These are phyloP conservation scores for Amanita rubescens DNA, from an alignment of 768 basidiomycete genomes.

Conservation along the genomic window DNA sequence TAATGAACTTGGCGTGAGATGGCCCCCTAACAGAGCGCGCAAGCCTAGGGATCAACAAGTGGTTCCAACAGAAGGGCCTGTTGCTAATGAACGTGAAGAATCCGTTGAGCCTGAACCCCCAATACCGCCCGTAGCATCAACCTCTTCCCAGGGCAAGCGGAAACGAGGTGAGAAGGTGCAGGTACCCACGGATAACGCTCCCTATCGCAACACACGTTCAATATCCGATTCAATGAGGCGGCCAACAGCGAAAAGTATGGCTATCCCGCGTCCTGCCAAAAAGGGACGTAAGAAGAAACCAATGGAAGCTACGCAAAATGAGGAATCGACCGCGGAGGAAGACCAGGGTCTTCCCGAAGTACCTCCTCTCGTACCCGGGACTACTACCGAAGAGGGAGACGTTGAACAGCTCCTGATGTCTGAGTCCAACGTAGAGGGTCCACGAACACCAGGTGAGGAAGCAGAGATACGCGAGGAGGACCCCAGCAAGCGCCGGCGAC, in stretches of 20 bases:
- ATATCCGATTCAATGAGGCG: constrained; percentile 26
- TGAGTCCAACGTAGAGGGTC: constrained; percentile 8
- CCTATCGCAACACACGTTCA: constrained; percentile 28
- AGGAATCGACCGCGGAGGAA: too few species aligned
- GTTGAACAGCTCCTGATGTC: constrained; percentile 21
- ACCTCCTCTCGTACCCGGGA: constrained; percentile 11
- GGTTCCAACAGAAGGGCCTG: background rate
- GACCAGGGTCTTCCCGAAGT: background rate
- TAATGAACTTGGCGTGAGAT: constrained; percentile 3
- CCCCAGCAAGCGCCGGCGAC: too few species aligned
- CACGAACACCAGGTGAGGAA: background rate
- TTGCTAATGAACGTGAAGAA: background rate
- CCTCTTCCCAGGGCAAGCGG: background rate
- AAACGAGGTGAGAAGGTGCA: background rate
- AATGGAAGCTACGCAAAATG: background rate
- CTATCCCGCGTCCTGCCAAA: background rate
- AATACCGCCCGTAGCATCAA: background rate
- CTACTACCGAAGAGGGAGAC: constrained; percentile 20
- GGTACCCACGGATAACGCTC: constrained; percentile 12
- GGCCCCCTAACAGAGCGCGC: background rate
- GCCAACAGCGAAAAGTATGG: constrained; percentile 6
- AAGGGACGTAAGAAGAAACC: background rate
- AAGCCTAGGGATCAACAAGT: background rate
- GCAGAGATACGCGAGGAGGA: too few species aligned
- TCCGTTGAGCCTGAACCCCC: background rate